A percentile compares a stretch with the other conserved stretches of the same genome.
These are phyloP conservation scores for Flueggea neowawraea DNA, from an alignment of 441 rosid species.

Conservation along the genomic window DNA sequence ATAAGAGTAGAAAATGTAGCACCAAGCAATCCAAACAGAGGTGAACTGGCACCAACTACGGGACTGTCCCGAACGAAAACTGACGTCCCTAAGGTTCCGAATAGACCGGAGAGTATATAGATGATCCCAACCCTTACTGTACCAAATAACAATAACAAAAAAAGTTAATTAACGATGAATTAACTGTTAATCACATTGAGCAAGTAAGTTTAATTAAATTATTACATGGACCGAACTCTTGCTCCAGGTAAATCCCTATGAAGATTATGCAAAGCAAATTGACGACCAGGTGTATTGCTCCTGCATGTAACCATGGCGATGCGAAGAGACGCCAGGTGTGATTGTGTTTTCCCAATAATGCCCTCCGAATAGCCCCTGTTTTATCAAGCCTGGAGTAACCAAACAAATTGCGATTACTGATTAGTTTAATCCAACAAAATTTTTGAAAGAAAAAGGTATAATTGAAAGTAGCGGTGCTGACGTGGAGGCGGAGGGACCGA, in stretches of 20 bases:
- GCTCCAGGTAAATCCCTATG: constrained; percentile 78
- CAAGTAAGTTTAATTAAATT: not conserved
- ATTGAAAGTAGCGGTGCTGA: not conserved
- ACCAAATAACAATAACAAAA: constrained; percentile 11
- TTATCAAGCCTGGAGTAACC: constrained; percentile 54
- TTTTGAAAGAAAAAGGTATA: not conserved
- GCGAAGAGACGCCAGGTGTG: constrained; percentile 62
- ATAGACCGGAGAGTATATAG: constrained; percentile 55
- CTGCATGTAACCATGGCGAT: constrained; percentile 69
- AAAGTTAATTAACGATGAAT: not conserved
- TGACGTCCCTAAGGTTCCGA: constrained; percentile 61
- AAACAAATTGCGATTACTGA: not conserved
- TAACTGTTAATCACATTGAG: not conserved
- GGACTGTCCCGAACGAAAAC: constrained; percentile 68
- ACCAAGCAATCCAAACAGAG: constrained; percentile 73
- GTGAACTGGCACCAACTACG: constrained; percentile 56
- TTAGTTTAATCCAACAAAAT: constrained; percentile 7
- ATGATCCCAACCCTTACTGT: constrained; percentile 76
- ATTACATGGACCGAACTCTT: constrained; percentile 75
- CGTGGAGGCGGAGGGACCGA: constrained; percentile 90
- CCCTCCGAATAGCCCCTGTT: constrained; percentile 68
- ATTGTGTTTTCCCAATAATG: constrained; percentile 34
- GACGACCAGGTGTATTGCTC: constrained; percentile 62
- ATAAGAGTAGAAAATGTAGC: constrained; percentile 65
- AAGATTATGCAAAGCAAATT: constrained; percentile 48